Percentiles rank a stretch among this genome's conserved stretches.
Evolutionary conservation across 768 basidiomycete genomes (phyloP).

Genomic region (Lactarius akahatsu): DNA sequence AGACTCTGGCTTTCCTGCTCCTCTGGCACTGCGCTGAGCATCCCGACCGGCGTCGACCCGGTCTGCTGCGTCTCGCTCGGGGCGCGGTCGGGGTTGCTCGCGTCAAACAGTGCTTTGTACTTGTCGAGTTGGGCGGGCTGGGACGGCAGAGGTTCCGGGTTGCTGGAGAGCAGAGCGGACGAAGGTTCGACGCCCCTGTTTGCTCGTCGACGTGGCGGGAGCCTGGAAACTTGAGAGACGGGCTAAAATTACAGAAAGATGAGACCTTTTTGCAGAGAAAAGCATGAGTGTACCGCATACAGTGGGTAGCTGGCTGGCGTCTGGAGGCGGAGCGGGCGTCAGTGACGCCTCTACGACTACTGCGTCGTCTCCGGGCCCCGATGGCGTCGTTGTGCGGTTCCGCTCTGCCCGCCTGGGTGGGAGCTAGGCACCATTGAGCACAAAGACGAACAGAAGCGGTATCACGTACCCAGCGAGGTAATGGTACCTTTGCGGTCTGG

Average conservation of each 20-base stretch:
- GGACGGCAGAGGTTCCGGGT: not conserved
- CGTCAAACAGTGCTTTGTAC: slow-evolving; percentile 28
- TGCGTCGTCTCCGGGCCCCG: not conserved
- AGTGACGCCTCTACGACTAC: not conserved
- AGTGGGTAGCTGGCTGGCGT: slow-evolving; percentile 19
- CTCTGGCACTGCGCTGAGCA: slow-evolving; percentile 16
- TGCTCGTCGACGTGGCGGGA: slow-evolving; percentile 23
- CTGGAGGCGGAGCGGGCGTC: not conserved
- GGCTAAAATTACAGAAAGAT: slow-evolving; percentile 8
- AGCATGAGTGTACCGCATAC: slow-evolving; percentile 3
- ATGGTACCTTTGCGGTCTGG: not conserved
- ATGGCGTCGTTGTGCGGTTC: not conserved
- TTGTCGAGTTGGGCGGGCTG: slow-evolving; percentile 26
- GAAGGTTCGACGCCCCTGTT: slow-evolving; percentile 5
- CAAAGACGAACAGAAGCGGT: too few relatives aligned
- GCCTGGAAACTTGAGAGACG: slow-evolving; percentile 20
- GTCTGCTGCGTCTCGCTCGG: slow-evolving; percentile 12
- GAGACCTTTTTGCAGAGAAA: not conserved
- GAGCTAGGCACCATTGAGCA: slow-evolving; percentile 17
- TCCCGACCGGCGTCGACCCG: not conserved
- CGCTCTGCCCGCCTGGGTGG: slow-evolving; percentile 21
- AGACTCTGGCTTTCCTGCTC: slow-evolving; percentile 19
- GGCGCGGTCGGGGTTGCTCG: slow-evolving; percentile 27
- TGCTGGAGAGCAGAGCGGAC: slow-evolving; percentile 7
- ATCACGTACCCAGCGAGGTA: slow-evolving; percentile 14